Evolutionary conservation across 2,329 filamentous ascomycete species (phyloP).

Genomic region (Emmonsia crescens): DNA sequence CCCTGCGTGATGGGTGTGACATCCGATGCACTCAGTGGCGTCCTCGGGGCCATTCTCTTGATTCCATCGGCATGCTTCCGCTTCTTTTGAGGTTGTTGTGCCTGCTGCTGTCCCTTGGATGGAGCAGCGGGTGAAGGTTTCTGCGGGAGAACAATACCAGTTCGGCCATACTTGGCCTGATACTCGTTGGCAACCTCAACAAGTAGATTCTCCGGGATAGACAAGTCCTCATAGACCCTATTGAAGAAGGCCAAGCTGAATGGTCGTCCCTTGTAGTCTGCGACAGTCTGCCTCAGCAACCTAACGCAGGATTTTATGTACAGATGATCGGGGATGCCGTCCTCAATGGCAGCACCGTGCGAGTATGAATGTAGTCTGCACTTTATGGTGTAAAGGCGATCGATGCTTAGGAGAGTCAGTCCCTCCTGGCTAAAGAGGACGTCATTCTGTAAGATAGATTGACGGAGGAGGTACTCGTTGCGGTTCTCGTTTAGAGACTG

Average conservation of each 20-base stretch:
- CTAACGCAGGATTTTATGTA: slow-evolving; percentile 31
- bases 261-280: slow-evolving; percentile 30
- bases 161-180: slow-evolving; percentile 23
- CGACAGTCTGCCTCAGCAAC: slow-evolving; percentile 31
- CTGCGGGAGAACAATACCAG: slow-evolving; percentile 30
- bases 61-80: neutral
- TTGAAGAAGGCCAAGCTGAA: slow-evolving; percentile 36
- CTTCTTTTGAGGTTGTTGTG: neutral
- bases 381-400: slow-evolving; percentile 37
- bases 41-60: slow-evolving; percentile 23
- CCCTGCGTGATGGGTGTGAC: slow-evolving; percentile 34
- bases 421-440: slow-evolving; percentile 36
- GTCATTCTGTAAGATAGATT: slow-evolving; percentile 35
- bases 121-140: slow-evolving; percentile 16
- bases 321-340: slow-evolving; percentile 21
- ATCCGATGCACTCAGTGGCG: slow-evolving; percentile 32
- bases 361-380: slow-evolving; percentile 32
- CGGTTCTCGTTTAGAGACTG: slow-evolving; percentile 20
- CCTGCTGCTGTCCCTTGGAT: slow-evolving; percentile 7
- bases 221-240: slow-evolving; percentile 33
- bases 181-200: slow-evolving; percentile 28
- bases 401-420: slow-evolving; percentile 34
- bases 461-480: slow-evolving; percentile 29
- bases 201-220: slow-evolving; percentile 28
- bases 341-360: slow-evolving; percentile 4